Base-by-base conservation (phyloP, 768 basidiomycete species). In the Ephemerocybe angulata region DNA sequence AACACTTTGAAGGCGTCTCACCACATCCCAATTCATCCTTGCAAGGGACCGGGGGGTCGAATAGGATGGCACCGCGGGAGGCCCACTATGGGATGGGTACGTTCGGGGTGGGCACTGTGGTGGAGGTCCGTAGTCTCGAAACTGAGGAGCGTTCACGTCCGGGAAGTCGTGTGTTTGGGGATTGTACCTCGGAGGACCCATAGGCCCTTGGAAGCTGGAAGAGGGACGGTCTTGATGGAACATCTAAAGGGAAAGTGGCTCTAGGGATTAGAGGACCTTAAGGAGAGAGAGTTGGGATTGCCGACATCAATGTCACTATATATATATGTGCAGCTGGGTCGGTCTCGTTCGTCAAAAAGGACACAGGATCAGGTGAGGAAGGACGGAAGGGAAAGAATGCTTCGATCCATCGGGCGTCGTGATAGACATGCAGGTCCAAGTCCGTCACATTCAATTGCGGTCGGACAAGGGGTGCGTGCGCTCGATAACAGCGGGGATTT, bases 91-190 rank as follows among this genome's bases (percentile, higher is more conserved):
- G 6, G 48, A n/a, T 4, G 48, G 48, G 31, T 50, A 50, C 12
- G 31, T 50, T n/a, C 48, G 48, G 21, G 48, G 48, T 29, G 48
- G 46, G 11, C 46, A 48, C 27, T 50, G 30, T 22, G 48, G 48
- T n/a, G 48, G 30, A 7, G 48, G 48, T 35, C 48, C 48, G 35
- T 21, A 50, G n/a, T 50, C 48, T 13, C 30, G 48, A n/a, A n/a
- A 33, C 30, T 50, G 48, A 10, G 21, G 48, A n/a, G 48, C n/a
- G 21, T 50, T 31, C 22, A 50, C 29, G 31, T 19, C 21, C 24
- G 48, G 48, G n/a, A 50, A 50, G 31, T 50, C 48, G 31, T 35
- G 19, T 3, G 30, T 19, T 15, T 21, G 30, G 22, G 48, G 48
- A 50, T 15, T 8, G 4, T 25, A 17, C 10, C 21, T 48, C 13